Base-by-base conservation (phyloP, 2,329 filamentous ascomycete species). In the Aspergillus ibericus region DNA sequence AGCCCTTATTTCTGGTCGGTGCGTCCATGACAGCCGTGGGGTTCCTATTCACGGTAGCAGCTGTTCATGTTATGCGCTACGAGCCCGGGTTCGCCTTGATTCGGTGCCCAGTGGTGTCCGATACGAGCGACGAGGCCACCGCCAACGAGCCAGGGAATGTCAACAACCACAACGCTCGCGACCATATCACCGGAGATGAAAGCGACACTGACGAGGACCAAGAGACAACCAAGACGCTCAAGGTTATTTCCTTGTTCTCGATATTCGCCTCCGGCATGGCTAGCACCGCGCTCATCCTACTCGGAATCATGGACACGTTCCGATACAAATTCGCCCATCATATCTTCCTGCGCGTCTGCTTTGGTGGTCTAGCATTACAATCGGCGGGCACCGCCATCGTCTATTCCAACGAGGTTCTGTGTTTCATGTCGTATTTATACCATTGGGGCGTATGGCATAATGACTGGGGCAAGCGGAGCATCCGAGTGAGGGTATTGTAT, bases 231-330 rank as follows among this genome's bases (percentile, higher is more conserved):
- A 57, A 54, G 40, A 61, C 63, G 47, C 53, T 66, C 42, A 60
- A 61, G 13, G 12, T 65, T 18, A 60, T 65, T 53, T 66, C 64
- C 12, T 56, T 66, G 10, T 29, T 64, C 49, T 56, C 64, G 22
- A 60, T 66, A 55, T 56, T 66, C 44, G 59, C 59, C n/a, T 59
- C 64, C 10, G 49, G 55, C 32, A 22, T 59, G 10, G 64, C 63
- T 25, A 59, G 61, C 49, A 56, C 49, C 4, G 53, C 63, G 6
- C 59, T 66, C 34, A 63, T 63, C 34, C 35, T 66, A 1, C 58
- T 66, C 35, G 56, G 56, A n/a, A 55, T 66, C 34, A 63, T 66
- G 61, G 64, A 66, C 36, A 66, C 65, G 9, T 65, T 67, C 48
- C 65, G 62, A 7, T 66, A 66, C 42, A 63, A 62, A 20, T 35